These are phyloP conservation scores for Leccinum obscurum DNA, from an alignment of 768 basidiomycete species.

Conservation along the genomic window DNA sequence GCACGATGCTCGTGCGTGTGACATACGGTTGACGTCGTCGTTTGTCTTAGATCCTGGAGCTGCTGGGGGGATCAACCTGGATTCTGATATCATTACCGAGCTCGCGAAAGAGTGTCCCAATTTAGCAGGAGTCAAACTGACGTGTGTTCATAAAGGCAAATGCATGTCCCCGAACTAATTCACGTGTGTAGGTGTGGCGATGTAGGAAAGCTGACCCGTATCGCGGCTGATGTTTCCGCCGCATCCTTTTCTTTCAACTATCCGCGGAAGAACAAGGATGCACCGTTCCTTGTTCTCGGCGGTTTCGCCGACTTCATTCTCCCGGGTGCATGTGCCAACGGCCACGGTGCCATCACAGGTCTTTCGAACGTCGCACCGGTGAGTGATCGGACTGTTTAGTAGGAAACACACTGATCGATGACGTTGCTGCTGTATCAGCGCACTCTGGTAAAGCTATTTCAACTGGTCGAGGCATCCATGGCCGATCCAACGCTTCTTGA, in stretches of 20 bases:
- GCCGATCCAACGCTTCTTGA: constrained; percentile 56
- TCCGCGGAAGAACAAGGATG: constrained; percentile 66
- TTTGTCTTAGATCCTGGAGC: constrained; percentile 73
- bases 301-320: constrained; percentile 85
- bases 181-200: constrained; percentile 70
- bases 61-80: constrained; percentile 86
- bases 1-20: constrained; percentile 20
- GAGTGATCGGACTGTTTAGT: constrained; percentile 21
- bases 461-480: constrained; percentile 57
- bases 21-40: not conserved
- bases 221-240: constrained; percentile 65
- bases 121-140: constrained; percentile 85
- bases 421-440: constrained; percentile 39
- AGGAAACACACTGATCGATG: not conserved
- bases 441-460: constrained; percentile 58
- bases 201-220: constrained; percentile 88
- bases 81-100: constrained; percentile 83
- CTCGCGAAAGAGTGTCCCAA: constrained; percentile 77
- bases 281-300: constrained; percentile 82
- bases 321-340: constrained; percentile 69
- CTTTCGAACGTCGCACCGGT: constrained; percentile 84
- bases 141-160: constrained; percentile 46
- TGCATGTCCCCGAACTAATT: constrained; percentile 6
- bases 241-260: constrained; percentile 53
- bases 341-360: constrained; percentile 88